Evolutionary conservation across 2,329 filamentous ascomycete species (phyloP).

Genomic region (Trichothecium sympodiale): DNA sequence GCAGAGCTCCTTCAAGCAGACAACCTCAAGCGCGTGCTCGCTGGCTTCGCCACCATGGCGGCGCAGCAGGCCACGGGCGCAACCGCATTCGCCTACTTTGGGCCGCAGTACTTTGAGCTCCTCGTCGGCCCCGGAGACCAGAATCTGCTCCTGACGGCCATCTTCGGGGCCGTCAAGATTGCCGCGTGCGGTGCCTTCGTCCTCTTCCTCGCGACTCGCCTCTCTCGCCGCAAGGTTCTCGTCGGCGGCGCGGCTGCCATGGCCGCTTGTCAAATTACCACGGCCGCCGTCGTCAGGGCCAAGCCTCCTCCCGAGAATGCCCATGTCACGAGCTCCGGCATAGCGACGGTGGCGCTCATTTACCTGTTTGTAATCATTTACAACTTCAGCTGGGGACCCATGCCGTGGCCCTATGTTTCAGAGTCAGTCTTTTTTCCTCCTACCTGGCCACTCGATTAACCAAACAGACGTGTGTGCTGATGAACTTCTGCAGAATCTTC

Average conservation of each 20-base stretch:
- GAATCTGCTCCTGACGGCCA: conserved; percentile 5
- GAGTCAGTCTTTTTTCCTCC: conserved; percentile 17
- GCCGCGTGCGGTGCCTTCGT: conserved; percentile 6
- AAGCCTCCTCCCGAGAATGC: conserved; percentile 17
- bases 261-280: conserved; percentile 31
- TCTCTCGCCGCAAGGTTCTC: conserved; percentile 15
- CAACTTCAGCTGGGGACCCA: conserved; percentile 51
- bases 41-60: conserved; percentile 6
- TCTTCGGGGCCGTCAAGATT: conserved; percentile 8
- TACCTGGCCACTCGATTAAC: no score
- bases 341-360: conserved; percentile 42
- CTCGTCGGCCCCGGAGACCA: conserved; percentile 6
- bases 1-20: conserved; percentile 4
- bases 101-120: conserved; percentile 6
- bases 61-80: conserved; percentile 7
- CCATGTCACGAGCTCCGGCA: conserved; percentile 26
- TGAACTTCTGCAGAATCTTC: conserved; percentile 39
- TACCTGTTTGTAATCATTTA: conserved; percentile 55
- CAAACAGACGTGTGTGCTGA: no score
- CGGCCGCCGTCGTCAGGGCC: conserved; percentile 30
- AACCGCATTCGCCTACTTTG: conserved; percentile 7
- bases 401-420: conserved; percentile 53
- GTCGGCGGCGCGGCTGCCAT: conserved; percentile 31
- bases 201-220: conserved; percentile 6
- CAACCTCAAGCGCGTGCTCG: conserved; percentile 6